phyloP scores from a whole-genome alignment of 371 early-diverging fungal genomes.

The Mucor ambiguus region DNA sequence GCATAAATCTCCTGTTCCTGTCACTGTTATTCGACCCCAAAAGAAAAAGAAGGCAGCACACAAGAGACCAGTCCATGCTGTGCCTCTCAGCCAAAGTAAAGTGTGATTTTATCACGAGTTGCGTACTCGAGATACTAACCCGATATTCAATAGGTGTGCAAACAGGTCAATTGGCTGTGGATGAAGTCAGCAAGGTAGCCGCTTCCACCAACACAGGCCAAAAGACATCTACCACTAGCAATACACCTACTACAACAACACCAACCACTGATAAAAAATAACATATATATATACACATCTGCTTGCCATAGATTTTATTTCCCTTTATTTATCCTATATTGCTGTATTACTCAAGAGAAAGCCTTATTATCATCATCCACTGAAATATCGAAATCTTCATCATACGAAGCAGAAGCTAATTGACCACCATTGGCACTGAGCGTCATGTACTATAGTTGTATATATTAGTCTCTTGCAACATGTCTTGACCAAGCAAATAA shows the following conservation, averaged over 20 bases:
- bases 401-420: slow-evolving; percentile 27
- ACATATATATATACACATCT: background rate
- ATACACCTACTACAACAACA: background rate
- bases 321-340: background rate
- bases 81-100: slow-evolving; percentile 46
- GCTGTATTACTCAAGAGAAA: slow-evolving; percentile 12
- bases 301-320: background rate
- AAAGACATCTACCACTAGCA: background rate
- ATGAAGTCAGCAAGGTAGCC: slow-evolving; percentile 32
- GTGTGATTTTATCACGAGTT: background rate
- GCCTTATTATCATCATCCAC: slow-evolving; percentile 38
- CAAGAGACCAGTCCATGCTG: slow-evolving; percentile 22
- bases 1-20: slow-evolving; percentile 64
- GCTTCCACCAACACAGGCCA: background rate
- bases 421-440: slow-evolving; percentile 35
- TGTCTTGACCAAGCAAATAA: background rate
- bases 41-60: slow-evolving; percentile 37
- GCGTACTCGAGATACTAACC: background rate
- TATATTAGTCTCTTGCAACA: background rate
- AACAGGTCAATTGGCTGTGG: slow-evolving; percentile 41
- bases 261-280: background rate
- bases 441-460: slow-evolving; percentile 39
- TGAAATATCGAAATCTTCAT: slow-evolving; percentile 46
- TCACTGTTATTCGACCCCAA: slow-evolving; percentile 57
- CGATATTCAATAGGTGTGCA: slow-evolving; percentile 26